Evolutionary conservation across 2,329 filamentous ascomycete species (phyloP).

Genomic region (Exutisphaerella laricina): DNA sequence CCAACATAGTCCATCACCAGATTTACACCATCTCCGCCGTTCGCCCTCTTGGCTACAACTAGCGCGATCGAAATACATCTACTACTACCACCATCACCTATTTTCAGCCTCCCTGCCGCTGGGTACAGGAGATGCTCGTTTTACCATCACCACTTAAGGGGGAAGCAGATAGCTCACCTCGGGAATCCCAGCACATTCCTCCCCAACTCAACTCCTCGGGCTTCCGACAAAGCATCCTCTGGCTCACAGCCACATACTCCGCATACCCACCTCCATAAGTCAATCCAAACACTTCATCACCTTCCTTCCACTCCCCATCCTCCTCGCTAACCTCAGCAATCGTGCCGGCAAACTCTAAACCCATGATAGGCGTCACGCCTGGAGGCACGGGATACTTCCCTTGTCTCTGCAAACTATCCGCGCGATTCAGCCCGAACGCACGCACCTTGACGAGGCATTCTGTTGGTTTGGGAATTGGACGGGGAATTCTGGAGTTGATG

Average conservation of each 20-base stretch:
- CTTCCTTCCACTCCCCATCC: slow-evolving; percentile 52
- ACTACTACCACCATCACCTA: too few species aligned
- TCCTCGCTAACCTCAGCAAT: slow-evolving; percentile 53
- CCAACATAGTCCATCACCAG: slow-evolving; percentile 18
- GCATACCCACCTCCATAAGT: slow-evolving; percentile 85
- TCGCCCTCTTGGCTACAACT: too few species aligned
- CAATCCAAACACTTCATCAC: slow-evolving; percentile 80
- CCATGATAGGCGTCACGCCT: slow-evolving; percentile 60
- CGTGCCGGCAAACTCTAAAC: slow-evolving; percentile 68
- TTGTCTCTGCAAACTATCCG: slow-evolving; percentile 70
- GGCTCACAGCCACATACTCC: slow-evolving; percentile 69
- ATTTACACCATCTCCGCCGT: slow-evolving; percentile 13
- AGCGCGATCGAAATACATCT: too few species aligned
- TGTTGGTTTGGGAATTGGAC: slow-evolving; percentile 47
- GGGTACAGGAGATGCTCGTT: too few species aligned
- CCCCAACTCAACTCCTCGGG: slow-evolving; percentile 63
- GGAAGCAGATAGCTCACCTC: slow-evolving; percentile 48
- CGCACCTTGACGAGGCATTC: slow-evolving; percentile 74
- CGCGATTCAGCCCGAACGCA: slow-evolving; percentile 60
- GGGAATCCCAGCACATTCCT: slow-evolving; percentile 70
- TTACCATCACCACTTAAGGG: too few species aligned
- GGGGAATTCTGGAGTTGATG: slow-evolving; percentile 45
- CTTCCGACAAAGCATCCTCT: slow-evolving; percentile 75
- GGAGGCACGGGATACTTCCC: slow-evolving; percentile 66
- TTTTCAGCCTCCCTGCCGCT: too few species aligned